Evolutionary conservation across 1,284 basidiomycete species (phyloP), one percentile per base, ranked within the genome.

Genomic region (Apiotrichum gracile): DNA sequence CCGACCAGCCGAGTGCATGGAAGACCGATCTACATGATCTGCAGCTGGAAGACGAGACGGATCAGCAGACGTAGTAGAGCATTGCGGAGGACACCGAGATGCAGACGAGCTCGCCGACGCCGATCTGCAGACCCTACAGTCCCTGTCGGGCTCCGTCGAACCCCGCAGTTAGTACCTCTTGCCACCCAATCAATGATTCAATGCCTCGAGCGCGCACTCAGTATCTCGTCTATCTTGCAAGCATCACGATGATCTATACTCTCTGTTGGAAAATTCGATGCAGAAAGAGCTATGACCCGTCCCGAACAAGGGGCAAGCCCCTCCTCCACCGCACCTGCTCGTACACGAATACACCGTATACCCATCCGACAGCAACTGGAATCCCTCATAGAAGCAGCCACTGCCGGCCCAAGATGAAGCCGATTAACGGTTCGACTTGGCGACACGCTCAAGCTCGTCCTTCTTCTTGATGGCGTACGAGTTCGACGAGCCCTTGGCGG

Each of bases 401-500:
- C 22, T 24, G 31, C 49, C 42, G n/a, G 39, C 27, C 38, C 47
- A 42, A 35, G 29, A 47, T 45, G n/a, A 52, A 52, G 16, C 41
- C 53, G 60, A 65, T 85, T 85, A 97, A 84, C 94, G 91, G 83
- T 97, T 97, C 78, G 90, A 93, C 82, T 96, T 97, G 82, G 94
- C 94, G 61, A 98, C 94, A 84, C 94, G 94, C 83, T 97, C 94
- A 67, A 97, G 85, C 80, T 77, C 75, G 70, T 78, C 78, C 79
- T 81, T 81, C 79, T 82, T 82, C 80, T 74, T 74, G 85, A 98
- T 98, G 66, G 96, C 94, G 77, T 97, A 99, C 61, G 94, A 97
- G 88, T 99, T 99, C 72, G 93, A 97, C 57, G 96, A 98, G 64
- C 96, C 96, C 84, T 99, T 98, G 70, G 96, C 96, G 58, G 96